Evolutionary conservation across 768 basidiomycete genomes (phyloP).

Genomic region (Neoboletus subvelutipes): DNA sequence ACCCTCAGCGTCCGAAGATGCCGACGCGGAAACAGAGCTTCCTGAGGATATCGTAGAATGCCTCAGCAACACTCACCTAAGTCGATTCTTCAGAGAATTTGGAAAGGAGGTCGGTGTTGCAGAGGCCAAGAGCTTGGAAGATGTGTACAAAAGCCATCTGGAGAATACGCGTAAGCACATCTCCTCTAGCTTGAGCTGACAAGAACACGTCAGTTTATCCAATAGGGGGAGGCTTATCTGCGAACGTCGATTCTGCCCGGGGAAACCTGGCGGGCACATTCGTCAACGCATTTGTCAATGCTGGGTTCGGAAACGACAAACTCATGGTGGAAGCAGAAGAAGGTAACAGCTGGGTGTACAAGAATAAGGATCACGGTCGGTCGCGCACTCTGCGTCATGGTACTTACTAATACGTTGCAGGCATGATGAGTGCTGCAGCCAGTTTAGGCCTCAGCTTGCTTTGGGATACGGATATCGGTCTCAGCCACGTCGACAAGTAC

Average conservation of each 20-base stretch:
- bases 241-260: slow-evolving; percentile 88
- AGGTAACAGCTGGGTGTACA: slow-evolving; percentile 98
- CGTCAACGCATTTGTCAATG: slow-evolving; percentile 98
- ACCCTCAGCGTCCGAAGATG: slow-evolving; percentile 46
- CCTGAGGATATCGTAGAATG: slow-evolving; percentile 83
- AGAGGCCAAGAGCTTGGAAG: slow-evolving; percentile 90
- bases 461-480: slow-evolving; percentile 95
- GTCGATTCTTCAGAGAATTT: slow-evolving; percentile 82
- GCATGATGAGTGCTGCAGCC: slow-evolving; percentile 96
- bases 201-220: background rate
- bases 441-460: slow-evolving; percentile 89
- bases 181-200: background rate
- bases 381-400: background rate
- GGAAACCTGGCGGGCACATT: slow-evolving; percentile 96
- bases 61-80: slow-evolving; percentile 82
- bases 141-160: slow-evolving; percentile 95
- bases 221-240: slow-evolving; percentile 61
- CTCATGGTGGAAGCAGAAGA: slow-evolving; percentile 96
- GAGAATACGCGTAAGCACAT: slow-evolving; percentile 76
- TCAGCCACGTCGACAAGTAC: slow-evolving; percentile 95
- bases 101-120: slow-evolving; percentile 90
- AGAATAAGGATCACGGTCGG: slow-evolving; percentile 97
- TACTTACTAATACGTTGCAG: slow-evolving; percentile 36
- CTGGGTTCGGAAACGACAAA: slow-evolving; percentile 98
- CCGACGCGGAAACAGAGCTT: slow-evolving; percentile 62